These are phyloP conservation scores for Phytophthora pisi DNA, from an alignment of 352 stramenopile species.

Conservation along the genomic window DNA sequence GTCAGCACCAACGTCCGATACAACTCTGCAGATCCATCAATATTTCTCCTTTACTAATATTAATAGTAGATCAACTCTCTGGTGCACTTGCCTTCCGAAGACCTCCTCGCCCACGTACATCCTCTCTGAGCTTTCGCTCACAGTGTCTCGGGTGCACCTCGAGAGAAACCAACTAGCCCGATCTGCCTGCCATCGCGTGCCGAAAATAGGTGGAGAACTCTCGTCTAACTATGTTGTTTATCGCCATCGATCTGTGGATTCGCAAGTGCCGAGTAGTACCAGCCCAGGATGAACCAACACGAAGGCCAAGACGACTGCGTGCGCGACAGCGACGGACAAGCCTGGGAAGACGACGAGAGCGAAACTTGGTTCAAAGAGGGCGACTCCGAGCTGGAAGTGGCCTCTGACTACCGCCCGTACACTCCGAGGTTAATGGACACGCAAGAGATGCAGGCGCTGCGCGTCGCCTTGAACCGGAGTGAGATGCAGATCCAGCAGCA, in stretches of 20 bases:
- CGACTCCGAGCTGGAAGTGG: background rate
- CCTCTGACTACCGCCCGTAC: constrained; percentile 35
- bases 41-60: too few relatives aligned
- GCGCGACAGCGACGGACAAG: background rate
- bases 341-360: constrained; percentile 5
- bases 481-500: constrained; percentile 48
- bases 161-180: too few relatives aligned
- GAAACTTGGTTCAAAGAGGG: constrained; percentile 8
- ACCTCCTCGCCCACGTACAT: too few relatives aligned
- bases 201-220: constrained; percentile 9
- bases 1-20: too few relatives aligned
- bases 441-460: constrained; percentile 48
- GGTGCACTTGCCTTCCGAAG: too few relatives aligned
- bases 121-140: too few relatives aligned
- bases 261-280: background rate
- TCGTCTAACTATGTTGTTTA: background rate
- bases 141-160: too few relatives aligned
- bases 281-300: constrained; percentile 8
- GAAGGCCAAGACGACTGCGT: background rate
- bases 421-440: constrained; percentile 64
- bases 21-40: too few relatives aligned
- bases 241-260: background rate
- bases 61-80: too few relatives aligned
- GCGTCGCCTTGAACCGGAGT: constrained; percentile 41
- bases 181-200: background rate